These are phyloP conservation scores for Myriangium duriaei DNA, from an alignment of 2,329 filamentous ascomycete genomes.

Conservation along the genomic window DNA sequence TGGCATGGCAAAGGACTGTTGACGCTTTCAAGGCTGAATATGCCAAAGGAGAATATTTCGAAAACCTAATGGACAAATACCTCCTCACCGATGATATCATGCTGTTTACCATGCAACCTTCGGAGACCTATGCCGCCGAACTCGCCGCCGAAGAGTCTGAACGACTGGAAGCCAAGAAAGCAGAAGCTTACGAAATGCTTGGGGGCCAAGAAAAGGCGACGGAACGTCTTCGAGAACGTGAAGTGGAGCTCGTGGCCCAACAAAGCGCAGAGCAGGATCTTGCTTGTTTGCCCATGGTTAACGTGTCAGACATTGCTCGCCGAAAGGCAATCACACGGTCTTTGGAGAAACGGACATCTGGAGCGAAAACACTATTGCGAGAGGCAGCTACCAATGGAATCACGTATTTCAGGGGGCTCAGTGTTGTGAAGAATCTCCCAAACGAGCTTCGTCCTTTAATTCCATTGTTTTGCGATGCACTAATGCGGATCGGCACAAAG, in stretches of 20 bases:
- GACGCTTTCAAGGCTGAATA: slow-evolving; percentile 68
- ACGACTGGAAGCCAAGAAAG: slow-evolving; percentile 63
- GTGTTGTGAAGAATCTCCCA: slow-evolving; percentile 64
- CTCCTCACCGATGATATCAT: slow-evolving; percentile 75
- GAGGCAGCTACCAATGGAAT: slow-evolving; percentile 90
- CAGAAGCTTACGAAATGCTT: slow-evolving; percentile 53
- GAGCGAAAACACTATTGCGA: slow-evolving; percentile 58
- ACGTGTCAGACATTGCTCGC: slow-evolving; percentile 80
- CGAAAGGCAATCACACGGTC: slow-evolving; percentile 54
- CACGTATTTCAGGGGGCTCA: slow-evolving; percentile 88
- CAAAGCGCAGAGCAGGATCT: slow-evolving; percentile 51
- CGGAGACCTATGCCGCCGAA: slow-evolving; percentile 58
- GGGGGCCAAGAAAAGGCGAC: slow-evolving; percentile 61
- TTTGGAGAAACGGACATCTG: slow-evolving; percentile 33
- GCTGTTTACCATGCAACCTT: slow-evolving; percentile 90
- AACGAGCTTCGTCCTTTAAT: slow-evolving; percentile 74
- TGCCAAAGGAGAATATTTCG: slow-evolving; percentile 66
- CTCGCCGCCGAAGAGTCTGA: slow-evolving; percentile 64
- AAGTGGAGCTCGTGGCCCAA: slow-evolving; percentile 66
- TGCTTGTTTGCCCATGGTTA: slow-evolving; percentile 74
- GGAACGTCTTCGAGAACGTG: slow-evolving; percentile 59
- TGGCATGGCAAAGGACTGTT: slow-evolving; percentile 86
- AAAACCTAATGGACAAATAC: slow-evolving; percentile 78
- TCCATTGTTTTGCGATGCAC: slow-evolving; percentile 79
- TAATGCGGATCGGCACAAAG: slow-evolving; percentile 87